Percentiles rank a stretch among this genome's conserved stretches.
phyloP scores from a whole-genome alignment of 225 moss, liverwort and hornwort genomes.

The Bryoerythrophyllum caledonicum region DNA sequence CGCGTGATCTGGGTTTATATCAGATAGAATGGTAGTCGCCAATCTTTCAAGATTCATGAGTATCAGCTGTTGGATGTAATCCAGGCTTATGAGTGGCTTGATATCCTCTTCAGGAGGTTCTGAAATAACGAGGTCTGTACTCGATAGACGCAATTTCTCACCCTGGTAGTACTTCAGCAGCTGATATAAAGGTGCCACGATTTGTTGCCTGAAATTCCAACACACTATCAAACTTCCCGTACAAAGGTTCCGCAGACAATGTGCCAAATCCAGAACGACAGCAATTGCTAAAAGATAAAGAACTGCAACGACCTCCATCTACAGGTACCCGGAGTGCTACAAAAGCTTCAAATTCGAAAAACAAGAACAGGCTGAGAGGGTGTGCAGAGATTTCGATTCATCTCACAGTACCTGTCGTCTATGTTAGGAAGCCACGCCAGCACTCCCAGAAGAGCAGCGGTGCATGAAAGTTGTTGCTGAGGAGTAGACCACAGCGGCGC shows the following conservation, averaged over 20 bases:
- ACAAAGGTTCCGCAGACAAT: not conserved
- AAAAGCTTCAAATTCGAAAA: not conserved
- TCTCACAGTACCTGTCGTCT: conserved; percentile 38
- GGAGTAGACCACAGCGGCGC: conserved; percentile 32
- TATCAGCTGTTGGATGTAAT: conserved; percentile 68
- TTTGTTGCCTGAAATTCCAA: conserved; percentile 53
- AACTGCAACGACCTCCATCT: not conserved
- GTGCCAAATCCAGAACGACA: conserved; percentile 4
- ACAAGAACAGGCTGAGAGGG: not conserved
- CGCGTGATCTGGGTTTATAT: conserved; percentile 40
- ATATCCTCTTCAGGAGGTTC: conserved; percentile 28
- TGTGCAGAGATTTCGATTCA: not conserved
- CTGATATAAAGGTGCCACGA: conserved; percentile 66
- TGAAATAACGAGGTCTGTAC: conserved; percentile 13
- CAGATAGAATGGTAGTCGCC: conserved; percentile 38
- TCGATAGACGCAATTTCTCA: conserved; percentile 52
- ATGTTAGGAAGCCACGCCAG: conserved; percentile 56
- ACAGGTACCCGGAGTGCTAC: not conserved
- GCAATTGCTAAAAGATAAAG: conserved; percentile 4
- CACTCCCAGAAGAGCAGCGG: conserved; percentile 45
- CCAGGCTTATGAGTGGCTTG: conserved; percentile 32
- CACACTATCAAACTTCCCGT: conserved; percentile 18
- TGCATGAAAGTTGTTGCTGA: conserved; percentile 41
- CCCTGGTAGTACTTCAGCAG: conserved; percentile 52
- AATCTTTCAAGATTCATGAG: conserved; percentile 75